Percentiles rank a stretch among this genome's conserved stretches.
Conservation (phyloP, 345 rosid genomes). For the Lepidium sativum region DNA sequence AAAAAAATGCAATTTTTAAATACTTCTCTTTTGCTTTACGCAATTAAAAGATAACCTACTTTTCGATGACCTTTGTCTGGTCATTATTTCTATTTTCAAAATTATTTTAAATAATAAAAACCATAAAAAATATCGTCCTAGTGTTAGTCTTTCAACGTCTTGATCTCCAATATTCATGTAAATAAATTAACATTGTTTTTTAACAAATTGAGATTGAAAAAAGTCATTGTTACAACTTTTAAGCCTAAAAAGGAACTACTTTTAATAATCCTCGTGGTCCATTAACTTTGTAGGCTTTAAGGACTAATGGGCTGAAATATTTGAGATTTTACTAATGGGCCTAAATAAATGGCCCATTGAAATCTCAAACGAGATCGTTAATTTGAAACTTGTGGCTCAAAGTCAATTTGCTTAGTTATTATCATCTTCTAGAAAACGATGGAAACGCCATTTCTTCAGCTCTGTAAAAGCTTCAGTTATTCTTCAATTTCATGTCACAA, state of each 20-base stretch:
- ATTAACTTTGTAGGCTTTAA: constrained; percentile 10
- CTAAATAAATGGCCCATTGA: neutral
- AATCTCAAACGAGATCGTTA: neutral
- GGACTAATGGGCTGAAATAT: too few species aligned
- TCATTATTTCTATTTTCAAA: neutral
- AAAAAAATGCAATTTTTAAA: too few species aligned
- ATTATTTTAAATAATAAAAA: neutral
- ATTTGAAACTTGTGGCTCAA: neutral
- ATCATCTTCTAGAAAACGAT: constrained; percentile 21
- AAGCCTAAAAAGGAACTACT: neutral
- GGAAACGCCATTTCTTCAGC: constrained; percentile 44
- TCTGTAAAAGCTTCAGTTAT: constrained; percentile 25
- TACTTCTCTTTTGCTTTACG: constrained; percentile 18
- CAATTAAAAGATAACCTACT: neutral
- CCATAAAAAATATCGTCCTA: neutral
- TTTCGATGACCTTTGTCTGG: constrained; percentile 26
- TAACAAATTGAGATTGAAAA: neutral
- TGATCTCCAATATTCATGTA: constrained; percentile 3
- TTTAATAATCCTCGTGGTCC: constrained; percentile 14
- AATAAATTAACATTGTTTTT: neutral
- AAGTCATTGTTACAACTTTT: constrained; percentile 14
- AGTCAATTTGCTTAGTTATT: neutral
- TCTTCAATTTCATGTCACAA: neutral
- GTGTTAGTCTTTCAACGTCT: neutral
- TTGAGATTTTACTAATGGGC: too few species aligned